These are phyloP conservation scores for Pogostemon cablin DNA, from an alignment of 257 asterid species.

Conservation along the genomic window DNA sequence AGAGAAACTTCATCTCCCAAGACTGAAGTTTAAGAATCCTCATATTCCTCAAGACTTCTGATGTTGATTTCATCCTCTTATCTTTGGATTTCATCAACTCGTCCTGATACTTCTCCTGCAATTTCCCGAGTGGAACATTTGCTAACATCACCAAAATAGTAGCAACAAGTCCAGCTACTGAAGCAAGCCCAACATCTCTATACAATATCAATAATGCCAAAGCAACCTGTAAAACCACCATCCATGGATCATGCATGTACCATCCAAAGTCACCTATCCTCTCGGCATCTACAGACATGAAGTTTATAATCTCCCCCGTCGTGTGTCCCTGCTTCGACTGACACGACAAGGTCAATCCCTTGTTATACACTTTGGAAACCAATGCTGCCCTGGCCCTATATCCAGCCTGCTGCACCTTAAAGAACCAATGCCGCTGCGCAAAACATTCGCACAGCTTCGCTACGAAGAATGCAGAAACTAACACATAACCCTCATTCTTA, in stretches of 20 bases:
- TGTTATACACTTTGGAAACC: constrained; percentile 70
- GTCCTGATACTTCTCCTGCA: constrained; percentile 75
- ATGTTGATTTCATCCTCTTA: constrained; percentile 82
- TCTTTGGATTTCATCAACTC: constrained; percentile 80
- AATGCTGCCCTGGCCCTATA: constrained; percentile 79
- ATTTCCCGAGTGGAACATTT: constrained; percentile 68
- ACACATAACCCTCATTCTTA: constrained; percentile 57
- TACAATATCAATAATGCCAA: constrained; percentile 68
- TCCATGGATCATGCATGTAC: constrained; percentile 93
- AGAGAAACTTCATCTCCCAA: constrained; percentile 87
- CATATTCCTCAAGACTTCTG: constrained; percentile 92
- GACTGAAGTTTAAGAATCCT: constrained; percentile 93
- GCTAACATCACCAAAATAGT: constrained; percentile 71
- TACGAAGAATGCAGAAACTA: constrained; percentile 58
- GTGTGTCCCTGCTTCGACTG: constrained; percentile 79
- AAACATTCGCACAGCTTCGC: constrained; percentile 80
- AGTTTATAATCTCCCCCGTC: constrained; percentile 82
- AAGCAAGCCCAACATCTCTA: constrained; percentile 77
- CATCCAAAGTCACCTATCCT: constrained; percentile 80
- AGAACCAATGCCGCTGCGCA: constrained; percentile 76
- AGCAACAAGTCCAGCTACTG: constrained; percentile 66
- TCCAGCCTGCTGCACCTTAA: constrained; percentile 79
- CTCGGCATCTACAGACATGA: constrained; percentile 91
- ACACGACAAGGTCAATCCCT: constrained; percentile 72
- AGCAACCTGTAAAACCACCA: constrained; percentile 61